These are phyloP conservation scores for Hygrophoropsis aurantiaca DNA, from an alignment of 768 basidiomycete species.

Conservation along the genomic window DNA sequence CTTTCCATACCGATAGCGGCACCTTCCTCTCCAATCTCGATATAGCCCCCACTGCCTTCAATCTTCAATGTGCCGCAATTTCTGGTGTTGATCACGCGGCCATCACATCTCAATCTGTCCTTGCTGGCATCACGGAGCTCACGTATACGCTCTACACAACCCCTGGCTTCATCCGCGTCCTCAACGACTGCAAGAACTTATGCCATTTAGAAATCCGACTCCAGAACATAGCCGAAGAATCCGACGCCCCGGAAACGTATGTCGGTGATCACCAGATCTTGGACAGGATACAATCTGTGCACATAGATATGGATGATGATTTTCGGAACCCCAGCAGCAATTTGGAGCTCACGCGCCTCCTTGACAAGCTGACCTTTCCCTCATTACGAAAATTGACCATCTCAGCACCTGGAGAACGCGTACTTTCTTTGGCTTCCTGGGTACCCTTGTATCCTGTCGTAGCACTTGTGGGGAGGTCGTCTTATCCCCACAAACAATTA, in stretches of 20 bases:
- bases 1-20: too few relatives aligned
- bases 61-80: conserved; percentile 12
- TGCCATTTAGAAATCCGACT: conserved; percentile 12
- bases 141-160: conserved; percentile 13
- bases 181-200: conserved; percentile 15
- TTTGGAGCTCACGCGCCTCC: conserved; percentile 11
- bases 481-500: not conserved
- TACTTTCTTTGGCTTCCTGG: not conserved
- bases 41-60: conserved; percentile 4
- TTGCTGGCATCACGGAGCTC: conserved; percentile 21
- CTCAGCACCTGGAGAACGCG: not conserved
- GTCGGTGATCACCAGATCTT: not conserved
- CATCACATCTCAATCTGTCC: conserved; percentile 16
- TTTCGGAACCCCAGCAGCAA: conserved; percentile 20
- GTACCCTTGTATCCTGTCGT: not conserved
- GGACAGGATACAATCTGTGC: conserved; percentile 8
- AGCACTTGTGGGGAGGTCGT: not conserved
- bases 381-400: conserved; percentile 15
- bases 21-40: conserved; percentile 3
- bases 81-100: not conserved
- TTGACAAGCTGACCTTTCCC: conserved; percentile 21
- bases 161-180: conserved; percentile 5
- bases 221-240: conserved; percentile 9
- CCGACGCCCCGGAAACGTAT: not conserved
- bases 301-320: conserved; percentile 21